Percentiles rank a stretch among this genome's conserved stretches.
phyloP scores from a whole-genome alignment of 805 yeast genomes.

The Yarrowia alimentaria region DNA sequence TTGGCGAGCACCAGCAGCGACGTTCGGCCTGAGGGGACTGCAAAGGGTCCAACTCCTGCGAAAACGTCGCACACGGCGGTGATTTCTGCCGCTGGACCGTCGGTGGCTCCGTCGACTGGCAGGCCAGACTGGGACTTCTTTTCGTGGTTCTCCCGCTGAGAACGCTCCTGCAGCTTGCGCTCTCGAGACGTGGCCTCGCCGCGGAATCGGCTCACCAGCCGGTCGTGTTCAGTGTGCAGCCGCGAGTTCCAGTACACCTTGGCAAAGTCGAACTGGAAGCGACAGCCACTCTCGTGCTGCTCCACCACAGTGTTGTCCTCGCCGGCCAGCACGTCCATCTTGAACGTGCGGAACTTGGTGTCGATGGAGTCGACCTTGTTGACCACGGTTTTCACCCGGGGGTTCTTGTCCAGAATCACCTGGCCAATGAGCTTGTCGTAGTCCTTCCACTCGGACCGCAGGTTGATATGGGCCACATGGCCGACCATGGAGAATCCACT shows the following conservation, averaged over 20 bases:
- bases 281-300: slow-evolving; percentile 84
- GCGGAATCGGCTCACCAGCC: slow-evolving; percentile 61
- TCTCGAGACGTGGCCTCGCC: slow-evolving; percentile 45
- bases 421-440: slow-evolving; percentile 81
- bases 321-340: slow-evolving; percentile 93
- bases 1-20: slow-evolving; percentile 80
- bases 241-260: slow-evolving; percentile 98
- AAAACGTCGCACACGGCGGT: slow-evolving; percentile 84
- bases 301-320: slow-evolving; percentile 66
- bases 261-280: slow-evolving; percentile 81
- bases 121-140: background rate
- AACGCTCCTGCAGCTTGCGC: slow-evolving; percentile 9
- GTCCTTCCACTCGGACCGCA: slow-evolving; percentile 80
- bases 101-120: too few species aligned
- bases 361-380: slow-evolving; percentile 86
- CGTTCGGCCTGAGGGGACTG: slow-evolving; percentile 90
- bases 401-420: slow-evolving; percentile 83
- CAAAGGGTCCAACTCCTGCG: slow-evolving; percentile 99
- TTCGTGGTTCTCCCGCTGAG: slow-evolving; percentile 17
- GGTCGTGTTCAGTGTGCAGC: slow-evolving; percentile 86
- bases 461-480: slow-evolving; percentile 89
- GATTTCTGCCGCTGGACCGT: background rate
- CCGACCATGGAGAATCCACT: slow-evolving; percentile 92
- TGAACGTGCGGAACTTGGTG: slow-evolving; percentile 84
- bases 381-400: slow-evolving; percentile 81